phyloP scores from a whole-genome alignment of 2,329 filamentous ascomycete species.

The Exserohilum turcica region DNA sequence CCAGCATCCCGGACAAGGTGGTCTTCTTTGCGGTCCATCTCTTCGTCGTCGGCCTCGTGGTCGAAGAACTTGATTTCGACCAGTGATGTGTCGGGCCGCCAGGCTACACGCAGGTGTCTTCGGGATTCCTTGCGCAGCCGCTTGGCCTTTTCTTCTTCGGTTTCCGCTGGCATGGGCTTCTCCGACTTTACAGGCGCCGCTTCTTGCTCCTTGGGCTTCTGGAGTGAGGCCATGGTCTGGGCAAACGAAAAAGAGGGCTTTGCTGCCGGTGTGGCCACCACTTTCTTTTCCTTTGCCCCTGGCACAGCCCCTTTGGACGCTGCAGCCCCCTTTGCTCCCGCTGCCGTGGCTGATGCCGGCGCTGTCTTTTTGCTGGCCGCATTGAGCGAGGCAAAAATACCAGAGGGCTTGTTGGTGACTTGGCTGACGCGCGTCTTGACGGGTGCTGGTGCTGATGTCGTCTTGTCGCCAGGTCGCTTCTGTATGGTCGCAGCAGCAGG shows the following conservation, averaged over 20 bases:
- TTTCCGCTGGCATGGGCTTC: conserved; percentile 63
- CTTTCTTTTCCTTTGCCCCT: conserved; percentile 38
- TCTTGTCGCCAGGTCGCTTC: conserved; percentile 40
- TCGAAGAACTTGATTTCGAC: conserved; percentile 72
- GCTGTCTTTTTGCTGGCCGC: conserved; percentile 53
- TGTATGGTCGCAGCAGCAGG: conserved; percentile 17
- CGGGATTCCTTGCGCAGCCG: conserved; percentile 74
- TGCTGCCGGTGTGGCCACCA: conserved; percentile 24
- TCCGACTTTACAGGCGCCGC: conserved; percentile 56
- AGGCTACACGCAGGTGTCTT: conserved; percentile 71
- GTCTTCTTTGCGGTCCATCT: conserved; percentile 61
- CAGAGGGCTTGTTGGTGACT: conserved; percentile 52
- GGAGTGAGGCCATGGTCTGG: conserved; percentile 49
- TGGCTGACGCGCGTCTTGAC: conserved; percentile 43
- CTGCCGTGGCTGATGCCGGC: conserved; percentile 25
- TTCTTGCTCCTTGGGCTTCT: conserved; percentile 61
- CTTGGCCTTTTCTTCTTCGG: conserved; percentile 68
- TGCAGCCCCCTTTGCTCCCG: conserved; percentile 28
- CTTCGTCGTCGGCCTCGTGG: conserved; percentile 73
- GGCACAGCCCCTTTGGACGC: conserved; percentile 33
- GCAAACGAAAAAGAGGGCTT: conserved; percentile 48
- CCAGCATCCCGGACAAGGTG: conserved; percentile 74
- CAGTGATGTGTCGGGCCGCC: conserved; percentile 70
- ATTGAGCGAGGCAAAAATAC: conserved; percentile 53
- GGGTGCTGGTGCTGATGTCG: conserved; percentile 29